Evolutionary conservation across 371 early-diverging fungal species (phyloP).

Genomic region (Gilbertella persicaria): DNA sequence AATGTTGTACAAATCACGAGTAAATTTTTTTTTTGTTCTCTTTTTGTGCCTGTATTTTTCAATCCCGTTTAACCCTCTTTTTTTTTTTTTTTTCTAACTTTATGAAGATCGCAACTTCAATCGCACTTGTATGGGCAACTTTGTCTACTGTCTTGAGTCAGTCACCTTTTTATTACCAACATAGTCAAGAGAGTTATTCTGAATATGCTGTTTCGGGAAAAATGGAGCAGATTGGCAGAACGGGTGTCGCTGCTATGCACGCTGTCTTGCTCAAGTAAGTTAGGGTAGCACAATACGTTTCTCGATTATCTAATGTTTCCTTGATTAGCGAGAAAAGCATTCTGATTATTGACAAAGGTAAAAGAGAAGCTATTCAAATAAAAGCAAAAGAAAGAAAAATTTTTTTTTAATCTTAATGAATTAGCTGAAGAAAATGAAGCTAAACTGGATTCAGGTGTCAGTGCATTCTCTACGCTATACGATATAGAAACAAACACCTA

Average conservation of each 20-base stretch:
- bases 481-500: constrained; percentile 49
- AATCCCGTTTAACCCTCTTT: constrained; percentile 12
- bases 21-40: constrained; percentile 1
- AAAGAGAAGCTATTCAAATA: not conserved
- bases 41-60: constrained; percentile 7
- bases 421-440: constrained; percentile 53
- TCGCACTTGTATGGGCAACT: not conserved
- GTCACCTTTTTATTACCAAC: constrained; percentile 30
- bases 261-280: constrained; percentile 46
- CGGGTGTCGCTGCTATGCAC: constrained; percentile 52
- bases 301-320: not conserved
- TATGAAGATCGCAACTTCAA: constrained; percentile 1
- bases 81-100: constrained; percentile 4
- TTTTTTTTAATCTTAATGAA: not conserved
- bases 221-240: constrained; percentile 46
- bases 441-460: constrained; percentile 48
- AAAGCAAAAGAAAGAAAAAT: not conserved
- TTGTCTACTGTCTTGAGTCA: constrained; percentile 21
- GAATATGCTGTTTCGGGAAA: constrained; percentile 36
- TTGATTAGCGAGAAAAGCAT: constrained; percentile 39
- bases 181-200: constrained; percentile 15
- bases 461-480: constrained; percentile 56
- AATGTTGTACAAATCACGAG: constrained; percentile 20
- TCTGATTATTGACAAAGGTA: constrained; percentile 51
- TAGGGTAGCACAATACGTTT: not conserved